Base-by-base conservation (phyloP, 352 stramenopile species). In the Pythium sp. region DNA sequence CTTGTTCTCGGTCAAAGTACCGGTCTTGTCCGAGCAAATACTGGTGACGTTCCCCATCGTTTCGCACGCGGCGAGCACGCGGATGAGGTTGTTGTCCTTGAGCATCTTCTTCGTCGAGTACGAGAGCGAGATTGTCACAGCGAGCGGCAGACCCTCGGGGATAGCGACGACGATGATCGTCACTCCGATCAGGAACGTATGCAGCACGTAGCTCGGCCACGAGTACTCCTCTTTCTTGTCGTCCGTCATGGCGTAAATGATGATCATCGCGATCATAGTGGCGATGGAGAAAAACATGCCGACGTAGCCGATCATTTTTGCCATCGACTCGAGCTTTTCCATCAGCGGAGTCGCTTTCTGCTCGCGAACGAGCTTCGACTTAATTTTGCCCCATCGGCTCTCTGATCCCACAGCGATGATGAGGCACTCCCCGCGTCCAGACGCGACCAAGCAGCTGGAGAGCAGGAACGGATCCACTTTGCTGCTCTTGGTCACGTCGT, bases 41-140 rank as follows among this genome's bases (percentile, higher is more conserved):
- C 93, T 99, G 3, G 97, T 99, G 11, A 98, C 97, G 77, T 97
- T 98, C 30, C 97, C 97, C 96, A 99, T 99, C 0, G 97, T 99
- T 78, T 99, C 98, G 72, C 97, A 99, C 3, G 96, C 97, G 30
- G 97, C 91, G 15, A 99, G 80, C 30, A 99, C 91, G 58, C 98
- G 98, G 38, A 99, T 98, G 38, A 99, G 87, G 73, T 99, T 99
- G 76, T 99, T 97, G 76, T 99, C 97, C 55, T 94, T 92, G 62
- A 98, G 97, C 97, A 99, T 99, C 63, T 98, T 98, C 66, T 98
- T 98, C 15, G 93, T 99, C 26, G 87, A 97, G 67, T 98, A 98
- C 7, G 95, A 97, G n/a, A 98, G 79, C 46, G 91, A 96, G 58
- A 98, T 98, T 12, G 95, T 98, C 24, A 98, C 93, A 0, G 94